Conservation (phyloP, 495 filamentous ascomycete species). For the Hypoxylon fuscum region DNA sequence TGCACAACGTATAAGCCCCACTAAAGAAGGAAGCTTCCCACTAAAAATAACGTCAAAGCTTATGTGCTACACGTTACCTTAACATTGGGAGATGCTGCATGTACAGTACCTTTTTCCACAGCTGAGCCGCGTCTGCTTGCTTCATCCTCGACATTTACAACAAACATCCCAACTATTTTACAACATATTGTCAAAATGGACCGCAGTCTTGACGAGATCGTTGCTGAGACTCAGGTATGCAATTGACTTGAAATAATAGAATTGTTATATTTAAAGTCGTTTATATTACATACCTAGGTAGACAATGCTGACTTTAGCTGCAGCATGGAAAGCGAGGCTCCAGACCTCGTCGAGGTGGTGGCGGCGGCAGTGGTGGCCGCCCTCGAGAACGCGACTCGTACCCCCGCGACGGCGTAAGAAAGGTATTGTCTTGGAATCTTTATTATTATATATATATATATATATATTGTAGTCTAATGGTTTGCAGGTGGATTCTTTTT, state of each 20-base stretch:
- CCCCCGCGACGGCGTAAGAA: slow-evolving; percentile 83
- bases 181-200: slow-evolving; percentile 65
- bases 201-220: slow-evolving; percentile 85
- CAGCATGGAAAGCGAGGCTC: slow-evolving; percentile 43
- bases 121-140: slow-evolving; percentile 5
- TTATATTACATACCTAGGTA: no score
- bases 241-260: slow-evolving; percentile 4
- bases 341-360: slow-evolving; percentile 42
- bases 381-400: slow-evolving; percentile 65
- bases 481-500: slow-evolving; percentile 47
- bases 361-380: slow-evolving; percentile 57
- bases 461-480: no score
- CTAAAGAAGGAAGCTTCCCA: not conserved
- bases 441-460: no score
- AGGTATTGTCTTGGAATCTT: slow-evolving; percentile 58
- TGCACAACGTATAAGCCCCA: not conserved
- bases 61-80: slow-evolving; percentile 1
- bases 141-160: slow-evolving; percentile 10
- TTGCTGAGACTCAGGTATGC: slow-evolving; percentile 80
- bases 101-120: not conserved
- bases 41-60: slow-evolving; percentile 28
- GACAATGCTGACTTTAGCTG: slow-evolving; percentile 22
- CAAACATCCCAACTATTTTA: slow-evolving; percentile 17
- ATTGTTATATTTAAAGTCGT: not conserved
- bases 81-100: no score